Evolutionary conservation across 345 rosid genomes (phyloP), one percentile per base, ranked within the genome.

Genomic region (Streptanthus diversifolius): DNA sequence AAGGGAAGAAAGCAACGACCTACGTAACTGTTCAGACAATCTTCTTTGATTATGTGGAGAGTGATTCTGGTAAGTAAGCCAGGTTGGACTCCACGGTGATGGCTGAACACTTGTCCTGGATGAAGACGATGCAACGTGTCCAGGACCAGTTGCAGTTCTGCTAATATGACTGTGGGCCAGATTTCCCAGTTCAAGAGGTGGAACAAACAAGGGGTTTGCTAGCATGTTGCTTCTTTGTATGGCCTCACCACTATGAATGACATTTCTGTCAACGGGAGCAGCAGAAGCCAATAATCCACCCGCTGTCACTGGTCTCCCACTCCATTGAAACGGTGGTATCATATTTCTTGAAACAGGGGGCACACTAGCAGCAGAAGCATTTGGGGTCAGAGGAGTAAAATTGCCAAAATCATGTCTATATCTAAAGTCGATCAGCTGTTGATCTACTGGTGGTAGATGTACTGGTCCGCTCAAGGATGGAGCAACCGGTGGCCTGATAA

Each of bases 21-120:
- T 85, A 48, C 87, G 90, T 32, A 85, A 84, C 74, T 82, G 80
- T 71, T 87, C 98, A 10, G 93, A 80, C 71, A 86, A 66, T 63
- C 96, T 85, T 17, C 87, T 81, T 7, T 89, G 93, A 77, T 79
- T 80, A 12, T 75, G 84, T 24, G 80, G 47, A n/a, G 80, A 70
- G 49, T 81, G 76, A 81, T 68, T 87, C 53, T 78, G 55, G 55
- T 24, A 22, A 51, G 55, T 30, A 53, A 21, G 6, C 83, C 73
- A 81, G 27, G 80, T 51, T 61, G 80, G 83, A 70, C 67, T 79
- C 72, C 90, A 68, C 3, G 62, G 45, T 19, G 88, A 63, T 19
- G 83, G 91, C 49, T 82, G 88, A 44, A 80, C 74, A 54, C 75
- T 76, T 62, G 71, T 56, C 36, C 80, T 79, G 62, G 90, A 82